Evolutionary conservation across 2,329 filamentous ascomycete species (phyloP), one percentile per base, ranked within the genome.

Genomic region (Phialophora chinensis): DNA sequence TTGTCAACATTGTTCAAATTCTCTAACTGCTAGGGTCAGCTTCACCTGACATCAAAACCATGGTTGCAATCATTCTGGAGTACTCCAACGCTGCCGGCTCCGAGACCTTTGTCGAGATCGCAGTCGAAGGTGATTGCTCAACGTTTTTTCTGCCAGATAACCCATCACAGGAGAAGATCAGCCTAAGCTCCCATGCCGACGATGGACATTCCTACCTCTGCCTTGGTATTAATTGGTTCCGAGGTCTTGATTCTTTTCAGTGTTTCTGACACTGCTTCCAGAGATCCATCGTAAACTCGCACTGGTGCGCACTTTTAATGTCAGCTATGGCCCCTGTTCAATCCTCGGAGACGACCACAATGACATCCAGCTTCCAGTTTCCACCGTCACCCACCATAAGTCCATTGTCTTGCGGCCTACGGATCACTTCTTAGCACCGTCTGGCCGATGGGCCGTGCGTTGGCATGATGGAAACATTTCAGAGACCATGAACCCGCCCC

Each of bases 401-500:
- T 69, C 67, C 11, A 38, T 67, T 31, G 44, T 71, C 14, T 49
- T 71, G 23, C 60, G 63, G 5, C 25, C 61, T n/a, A 61, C 56
- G n/a, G 57, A 50, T 29, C 63, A 71, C 35, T 68, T 71, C 55
- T 14, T 65, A 12, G 57, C 60, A 20, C 50, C 67, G 0, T 31
- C 49, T 29, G 63, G 56, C 27, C 65, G 65, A 11, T 69, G 67
- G 69, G 55, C 38, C 12, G 49, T 71, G 11, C 33, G 52, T 20
- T 66, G 57, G 55, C 60, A 62, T 12, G 54, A 64, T 25, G 57
- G 57, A 20, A 65, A 53, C 25, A 44, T 55, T 11, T 63, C 59
- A 6, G 60, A 68, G 27, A 66, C 65, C 3, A 71, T 66, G 63
- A 61, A 60, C 42, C 62, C 65, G 2, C 65, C 63, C 17, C 59